Percentiles rank a stretch among this genome's conserved stretches.
Evolutionary conservation across 306 rosid genomes (phyloP).

Genomic region (Acacia melanoxylon): DNA sequence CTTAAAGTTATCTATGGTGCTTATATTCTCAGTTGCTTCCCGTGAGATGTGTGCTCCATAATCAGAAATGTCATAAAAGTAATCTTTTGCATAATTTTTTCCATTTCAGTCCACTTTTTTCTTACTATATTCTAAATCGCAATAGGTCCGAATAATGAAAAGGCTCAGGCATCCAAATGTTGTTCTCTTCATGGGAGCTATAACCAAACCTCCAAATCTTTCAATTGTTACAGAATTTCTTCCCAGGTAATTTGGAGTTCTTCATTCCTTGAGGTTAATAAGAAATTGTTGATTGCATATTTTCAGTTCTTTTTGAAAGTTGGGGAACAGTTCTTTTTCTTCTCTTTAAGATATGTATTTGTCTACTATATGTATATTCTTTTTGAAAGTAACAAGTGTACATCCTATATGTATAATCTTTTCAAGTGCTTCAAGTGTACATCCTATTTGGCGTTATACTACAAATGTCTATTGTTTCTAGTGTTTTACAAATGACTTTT

Average conservation of each 20-base stretch:
- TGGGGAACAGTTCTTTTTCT: constrained; percentile 3
- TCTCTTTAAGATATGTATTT: neutral
- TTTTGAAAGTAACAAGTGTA: too few relatives aligned
- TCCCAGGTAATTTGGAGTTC: constrained; percentile 73
- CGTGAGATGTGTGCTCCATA: constrained; percentile 17
- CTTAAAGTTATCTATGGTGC: neutral
- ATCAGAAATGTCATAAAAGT: constrained; percentile 6
- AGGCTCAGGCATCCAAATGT: constrained; percentile 97
- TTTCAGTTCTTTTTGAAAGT: constrained; percentile 21
- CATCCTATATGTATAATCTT: too few relatives aligned
- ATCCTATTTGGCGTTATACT: too few relatives aligned
- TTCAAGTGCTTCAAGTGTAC: too few relatives aligned
- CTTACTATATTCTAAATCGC: constrained; percentile 37
- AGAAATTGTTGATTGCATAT: constrained; percentile 17
- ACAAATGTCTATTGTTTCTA: neutral
- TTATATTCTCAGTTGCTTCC: neutral
- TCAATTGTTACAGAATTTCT: constrained; percentile 97
- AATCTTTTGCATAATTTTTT: neutral
- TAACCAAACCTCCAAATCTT: constrained; percentile 91
- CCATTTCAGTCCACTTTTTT: neutral
- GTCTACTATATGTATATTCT: neutral
- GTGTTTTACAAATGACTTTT: constrained; percentile 17
- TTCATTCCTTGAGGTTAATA: constrained; percentile 27
- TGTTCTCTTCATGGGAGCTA: constrained; percentile 99
- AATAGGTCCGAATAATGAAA: constrained; percentile 89